Evolutionary conservation across 2,329 filamentous ascomycete genomes (phyloP), one percentile per base, ranked within the genome.

Genomic region (Cucurbitaria berberidis): DNA sequence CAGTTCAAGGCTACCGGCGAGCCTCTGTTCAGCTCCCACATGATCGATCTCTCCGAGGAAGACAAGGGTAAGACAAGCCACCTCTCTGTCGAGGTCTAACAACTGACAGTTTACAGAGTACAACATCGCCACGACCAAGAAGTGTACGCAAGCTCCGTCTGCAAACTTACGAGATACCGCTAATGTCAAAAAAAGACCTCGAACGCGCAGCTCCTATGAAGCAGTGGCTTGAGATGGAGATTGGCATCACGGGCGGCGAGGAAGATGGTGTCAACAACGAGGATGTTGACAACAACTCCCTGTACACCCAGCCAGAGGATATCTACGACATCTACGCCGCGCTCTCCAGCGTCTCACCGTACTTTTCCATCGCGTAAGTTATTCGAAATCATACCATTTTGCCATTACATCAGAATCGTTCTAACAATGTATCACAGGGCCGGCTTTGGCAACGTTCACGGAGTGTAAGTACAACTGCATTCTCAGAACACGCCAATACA

Each of bases 221-320:
- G 86, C 92, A 97, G 27, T 39, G 36, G 91, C 87, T 99, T 67
- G 95, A 99, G 86, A 99, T 98, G 93, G 89, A 92, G 81, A 91
- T 96, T 64, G 91, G 68, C 48, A 70, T 72, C 54, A 98, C 95
- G 57, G 93, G 93, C 82, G 92, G 93, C 80, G 93, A 97, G 83
- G 93, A 97, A 80, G 93, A 97, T 70, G 93, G 93, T 80, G 93
- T 98, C 78, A 96, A 97, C 89, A 98, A 98, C 84, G 92, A 96
- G 82, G 86, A 89, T 69, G 93, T 97, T 67, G 93, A 97, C 85
- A 97, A 97, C 86, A 89, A 89, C 84, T 90, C 90, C 57, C 88
- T 98, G 64, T 97, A 98, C 88, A 98, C 93, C 42, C 95, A 99
- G 50, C 60, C 60, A 44, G 60, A 63, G 43, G 60, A 63, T 22